Evolutionary conservation across 1,284 basidiomycete species (phyloP).

Genomic region (Ustilago esculenta): DNA sequence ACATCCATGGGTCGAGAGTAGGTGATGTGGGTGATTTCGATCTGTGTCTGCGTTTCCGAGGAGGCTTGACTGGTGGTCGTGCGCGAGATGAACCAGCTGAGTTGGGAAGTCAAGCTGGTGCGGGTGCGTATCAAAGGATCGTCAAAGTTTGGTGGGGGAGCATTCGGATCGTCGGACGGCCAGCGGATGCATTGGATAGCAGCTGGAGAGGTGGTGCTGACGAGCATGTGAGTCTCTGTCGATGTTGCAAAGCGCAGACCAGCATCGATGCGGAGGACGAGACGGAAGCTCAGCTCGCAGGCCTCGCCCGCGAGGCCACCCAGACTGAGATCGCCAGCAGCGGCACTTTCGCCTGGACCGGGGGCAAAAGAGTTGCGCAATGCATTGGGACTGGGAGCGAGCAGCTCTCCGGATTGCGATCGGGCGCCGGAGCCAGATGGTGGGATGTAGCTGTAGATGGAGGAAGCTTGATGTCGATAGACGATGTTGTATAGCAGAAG

Average conservation of each 20-base stretch:
- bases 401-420: slow-evolving; percentile 37
- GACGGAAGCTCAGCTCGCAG: slow-evolving; percentile 53
- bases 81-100: slow-evolving; percentile 37
- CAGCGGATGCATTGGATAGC: slow-evolving; percentile 64
- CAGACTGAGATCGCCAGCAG: slow-evolving; percentile 39
- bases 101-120: slow-evolving; percentile 37
- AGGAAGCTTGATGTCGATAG: slow-evolving; percentile 28
- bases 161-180: slow-evolving; percentile 46
- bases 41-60: neutral
- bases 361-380: slow-evolving; percentile 53
- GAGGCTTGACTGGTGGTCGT: neutral
- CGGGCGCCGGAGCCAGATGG: slow-evolving; percentile 44
- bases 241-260: slow-evolving; percentile 50
- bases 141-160: slow-evolving; percentile 21
- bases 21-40: slow-evolving; percentile 30
- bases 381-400: slow-evolving; percentile 44
- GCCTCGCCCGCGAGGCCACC: slow-evolving; percentile 42
- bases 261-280: slow-evolving; percentile 61
- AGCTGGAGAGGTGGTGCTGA: slow-evolving; percentile 56
- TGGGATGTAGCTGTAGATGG: slow-evolving; percentile 56
- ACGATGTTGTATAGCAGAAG: slow-evolving; percentile 52
- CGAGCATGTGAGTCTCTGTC: slow-evolving; percentile 54
- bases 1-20: slow-evolving; percentile 61
- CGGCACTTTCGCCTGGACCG: slow-evolving; percentile 54
- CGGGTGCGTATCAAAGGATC: slow-evolving; percentile 45